phyloP scores from a whole-genome alignment of 2,329 filamentous ascomycete species.

The Fusarium abutilonis region DNA sequence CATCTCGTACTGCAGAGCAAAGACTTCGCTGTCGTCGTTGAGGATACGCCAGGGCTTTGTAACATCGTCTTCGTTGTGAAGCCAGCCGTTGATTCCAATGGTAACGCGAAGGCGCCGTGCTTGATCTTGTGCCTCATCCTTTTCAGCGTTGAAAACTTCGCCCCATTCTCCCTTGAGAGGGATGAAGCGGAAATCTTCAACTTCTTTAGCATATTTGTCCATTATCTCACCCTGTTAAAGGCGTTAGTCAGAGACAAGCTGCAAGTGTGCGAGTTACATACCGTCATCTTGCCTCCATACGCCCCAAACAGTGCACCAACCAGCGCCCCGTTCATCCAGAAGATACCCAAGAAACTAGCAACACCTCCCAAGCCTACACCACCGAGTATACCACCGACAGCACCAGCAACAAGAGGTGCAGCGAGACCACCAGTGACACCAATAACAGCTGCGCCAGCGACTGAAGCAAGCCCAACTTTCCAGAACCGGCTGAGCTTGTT shows the following conservation, averaged over 20 bases:
- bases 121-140: constrained; percentile 40
- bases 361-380: constrained; percentile 86
- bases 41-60: constrained; percentile 82
- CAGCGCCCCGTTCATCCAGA: constrained; percentile 85
- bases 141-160: constrained; percentile 30
- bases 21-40: constrained; percentile 77
- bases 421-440: constrained; percentile 92
- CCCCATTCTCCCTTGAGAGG: constrained; percentile 68
- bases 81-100: constrained; percentile 89
- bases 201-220: constrained; percentile 86
- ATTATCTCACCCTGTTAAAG: constrained; percentile 76
- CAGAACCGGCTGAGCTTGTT: constrained; percentile 77
- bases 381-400: constrained; percentile 84
- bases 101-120: constrained; percentile 75
- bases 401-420: constrained; percentile 86
- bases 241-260: constrained; percentile 21
- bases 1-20: constrained; percentile 86
- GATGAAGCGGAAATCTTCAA: constrained; percentile 83
- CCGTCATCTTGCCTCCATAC: constrained; percentile 80
- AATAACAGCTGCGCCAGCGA: constrained; percentile 89
- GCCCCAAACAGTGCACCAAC: constrained; percentile 90
- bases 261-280: constrained; percentile 35
- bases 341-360: constrained; percentile 84
- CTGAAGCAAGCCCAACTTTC: constrained; percentile 90
- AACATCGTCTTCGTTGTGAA: constrained; percentile 78